Evolutionary conservation across 1,284 basidiomycete species (phyloP).

Genomic region (Ceratobasidium papillatum): DNA sequence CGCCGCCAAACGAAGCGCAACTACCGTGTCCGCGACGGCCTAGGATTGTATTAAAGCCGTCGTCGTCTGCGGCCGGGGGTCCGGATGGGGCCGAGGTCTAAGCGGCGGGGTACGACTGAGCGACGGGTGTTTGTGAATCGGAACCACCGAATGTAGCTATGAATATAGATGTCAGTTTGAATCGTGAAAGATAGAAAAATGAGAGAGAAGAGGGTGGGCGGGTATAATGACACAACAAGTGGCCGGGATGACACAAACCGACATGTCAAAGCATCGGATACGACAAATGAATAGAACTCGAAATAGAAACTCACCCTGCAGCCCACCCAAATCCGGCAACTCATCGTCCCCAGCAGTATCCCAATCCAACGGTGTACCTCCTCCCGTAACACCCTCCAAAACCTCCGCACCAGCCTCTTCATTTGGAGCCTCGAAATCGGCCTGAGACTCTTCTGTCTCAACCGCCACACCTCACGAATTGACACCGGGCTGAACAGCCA

Average conservation of each 20-base stretch:
- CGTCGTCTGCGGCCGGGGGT: background rate
- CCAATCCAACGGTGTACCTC: constrained; percentile 21
- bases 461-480: constrained; percentile 51
- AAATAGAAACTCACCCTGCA: constrained; percentile 10
- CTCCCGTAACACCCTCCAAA: background rate
- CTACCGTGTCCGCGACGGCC: background rate
- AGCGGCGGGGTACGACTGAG: background rate
- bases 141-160: constrained; percentile 20
- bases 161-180: background rate
- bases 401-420: constrained; percentile 39
- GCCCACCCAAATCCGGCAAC: constrained; percentile 11
- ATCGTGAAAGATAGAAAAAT: background rate
- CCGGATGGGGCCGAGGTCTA: background rate
- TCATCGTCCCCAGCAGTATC: constrained; percentile 2
- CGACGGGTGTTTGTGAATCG: background rate
- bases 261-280: no score
- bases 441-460: constrained; percentile 48
- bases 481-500: constrained; percentile 47
- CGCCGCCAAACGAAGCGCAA: constrained; percentile 43
- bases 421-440: constrained; percentile 47
- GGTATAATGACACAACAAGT: background rate
- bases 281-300: no score
- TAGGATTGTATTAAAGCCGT: constrained; percentile 13
- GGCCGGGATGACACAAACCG: no score
- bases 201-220: background rate